These are phyloP conservation scores for Physocladia obscura DNA, from an alignment of 192 early-diverging fungal species.

Conservation along the genomic window DNA sequence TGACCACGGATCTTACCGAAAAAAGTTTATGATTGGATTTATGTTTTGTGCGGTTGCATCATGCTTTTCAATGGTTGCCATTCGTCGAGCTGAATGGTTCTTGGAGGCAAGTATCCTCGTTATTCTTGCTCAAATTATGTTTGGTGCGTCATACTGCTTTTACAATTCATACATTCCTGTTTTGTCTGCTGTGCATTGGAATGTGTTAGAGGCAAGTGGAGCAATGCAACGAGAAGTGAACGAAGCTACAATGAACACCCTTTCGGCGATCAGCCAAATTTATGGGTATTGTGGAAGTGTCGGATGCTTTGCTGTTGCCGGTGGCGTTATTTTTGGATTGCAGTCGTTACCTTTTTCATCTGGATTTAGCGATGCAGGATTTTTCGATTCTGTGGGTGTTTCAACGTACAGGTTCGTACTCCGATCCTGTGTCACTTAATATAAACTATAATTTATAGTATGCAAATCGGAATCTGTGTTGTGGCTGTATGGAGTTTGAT, in stretches of 20 bases:
- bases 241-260: conserved; percentile 12
- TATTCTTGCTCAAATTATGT: conserved; percentile 2
- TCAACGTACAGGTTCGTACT: too few relatives aligned
- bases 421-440: too few relatives aligned
- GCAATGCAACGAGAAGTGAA: not conserved
- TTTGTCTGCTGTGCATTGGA: conserved; percentile 13
- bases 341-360: conserved; percentile 7
- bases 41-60: not conserved
- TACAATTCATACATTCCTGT: conserved; percentile 26
- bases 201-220: conserved; percentile 1
- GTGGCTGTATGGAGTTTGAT: conserved; percentile 10
- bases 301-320: conserved; percentile 14
- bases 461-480: conserved; percentile 12
- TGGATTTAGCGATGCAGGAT: conserved; percentile 4
- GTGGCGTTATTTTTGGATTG: not conserved
- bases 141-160: conserved; percentile 5
- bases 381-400: not conserved
- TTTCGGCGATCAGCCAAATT: not conserved
- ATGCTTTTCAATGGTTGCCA: not conserved
- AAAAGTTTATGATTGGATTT: conserved; percentile 25
- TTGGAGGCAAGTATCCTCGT: not conserved
- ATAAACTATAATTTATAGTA: too few relatives aligned
- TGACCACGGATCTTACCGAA: conserved; percentile 28
- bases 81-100: conserved; percentile 6
- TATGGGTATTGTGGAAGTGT: conserved; percentile 13